phyloP scores from a whole-genome alignment of 495 filamentous ascomycete genomes.

The Glonium stellatum region DNA sequence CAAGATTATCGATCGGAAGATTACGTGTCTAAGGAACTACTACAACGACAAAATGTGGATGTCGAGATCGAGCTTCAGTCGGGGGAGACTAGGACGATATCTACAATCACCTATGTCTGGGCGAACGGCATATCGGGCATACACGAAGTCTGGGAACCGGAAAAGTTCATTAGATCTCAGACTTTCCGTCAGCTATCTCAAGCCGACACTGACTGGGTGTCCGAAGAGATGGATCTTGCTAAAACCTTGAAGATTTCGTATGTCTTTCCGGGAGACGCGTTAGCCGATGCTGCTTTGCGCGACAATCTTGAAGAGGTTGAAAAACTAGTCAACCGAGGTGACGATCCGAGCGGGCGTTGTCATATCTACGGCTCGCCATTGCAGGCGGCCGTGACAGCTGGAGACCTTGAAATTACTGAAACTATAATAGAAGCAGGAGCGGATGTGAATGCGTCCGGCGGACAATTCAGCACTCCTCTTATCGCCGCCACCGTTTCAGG shows the following conservation, averaged over 20 bases:
- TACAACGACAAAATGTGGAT: background rate
- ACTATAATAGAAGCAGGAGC: slow-evolving; percentile 1
- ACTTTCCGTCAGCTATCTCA: slow-evolving; percentile 1
- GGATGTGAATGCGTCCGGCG: slow-evolving; percentile 6
- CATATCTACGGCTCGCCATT: slow-evolving; percentile 7
- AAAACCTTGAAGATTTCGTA: slow-evolving; percentile 8
- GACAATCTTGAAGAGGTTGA: background rate
- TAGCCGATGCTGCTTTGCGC: background rate
- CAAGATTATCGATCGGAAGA: too few relatives aligned
- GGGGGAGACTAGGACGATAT: slow-evolving; percentile 1
- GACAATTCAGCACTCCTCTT: slow-evolving; percentile 4
- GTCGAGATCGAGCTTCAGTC: slow-evolving; percentile 4
- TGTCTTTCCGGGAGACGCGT: slow-evolving; percentile 5
- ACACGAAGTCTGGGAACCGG: slow-evolving; percentile 1
- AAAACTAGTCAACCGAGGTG: background rate
- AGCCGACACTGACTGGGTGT: slow-evolving; percentile 3
- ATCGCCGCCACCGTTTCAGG: slow-evolving; percentile 2
- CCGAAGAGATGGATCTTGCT: slow-evolving; percentile 7
- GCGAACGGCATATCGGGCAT: background rate
- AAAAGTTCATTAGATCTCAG: slow-evolving; percentile 3
- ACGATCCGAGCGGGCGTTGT: slow-evolving; percentile 2
- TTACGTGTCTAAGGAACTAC: background rate
- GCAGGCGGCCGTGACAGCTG: slow-evolving; percentile 6
- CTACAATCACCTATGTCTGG: slow-evolving; percentile 10
- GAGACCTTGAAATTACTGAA: background rate